A percentile compares a stretch with the other conserved stretches of the same genome.
These are phyloP conservation scores for Immersiella caudata DNA, from an alignment of 495 filamentous ascomycete genomes.

Conservation along the genomic window DNA sequence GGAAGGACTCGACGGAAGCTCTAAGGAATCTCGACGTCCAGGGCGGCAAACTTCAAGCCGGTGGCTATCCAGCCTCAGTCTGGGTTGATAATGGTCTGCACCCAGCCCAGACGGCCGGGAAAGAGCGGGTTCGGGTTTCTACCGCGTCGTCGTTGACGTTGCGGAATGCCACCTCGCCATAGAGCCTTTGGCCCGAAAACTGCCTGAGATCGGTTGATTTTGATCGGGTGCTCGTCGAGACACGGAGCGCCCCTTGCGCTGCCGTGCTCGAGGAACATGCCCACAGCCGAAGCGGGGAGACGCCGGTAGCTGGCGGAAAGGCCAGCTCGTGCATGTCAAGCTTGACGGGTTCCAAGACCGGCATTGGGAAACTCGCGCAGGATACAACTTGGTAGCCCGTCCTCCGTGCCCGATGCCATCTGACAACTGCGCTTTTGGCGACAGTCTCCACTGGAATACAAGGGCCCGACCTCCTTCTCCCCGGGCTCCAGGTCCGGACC, in stretches of 20 bases:
- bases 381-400: neutral
- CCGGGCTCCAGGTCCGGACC: neutral
- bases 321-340: neutral
- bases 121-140: neutral
- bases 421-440: too few relatives aligned
- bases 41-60: neutral
- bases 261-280: neutral
- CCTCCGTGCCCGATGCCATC: too few relatives aligned
- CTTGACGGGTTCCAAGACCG: neutral
- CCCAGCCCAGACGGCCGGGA: neutral
- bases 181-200: neutral
- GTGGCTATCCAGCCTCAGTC: neutral
- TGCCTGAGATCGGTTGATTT: neutral
- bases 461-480: neutral
- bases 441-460: neutral
- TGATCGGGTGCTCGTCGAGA: neutral
- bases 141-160: neutral
- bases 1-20: slow-evolving; percentile 3
- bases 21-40: neutral
- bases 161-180: too few relatives aligned
- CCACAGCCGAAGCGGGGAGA: neutral
- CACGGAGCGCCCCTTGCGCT: neutral
- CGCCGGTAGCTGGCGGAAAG: neutral
- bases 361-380: neutral
- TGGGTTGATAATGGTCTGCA: neutral